Evolutionary conservation across 306 rosid genomes (phyloP), one percentile per base, ranked within the genome.

Genomic region (Trifolium repens): DNA sequence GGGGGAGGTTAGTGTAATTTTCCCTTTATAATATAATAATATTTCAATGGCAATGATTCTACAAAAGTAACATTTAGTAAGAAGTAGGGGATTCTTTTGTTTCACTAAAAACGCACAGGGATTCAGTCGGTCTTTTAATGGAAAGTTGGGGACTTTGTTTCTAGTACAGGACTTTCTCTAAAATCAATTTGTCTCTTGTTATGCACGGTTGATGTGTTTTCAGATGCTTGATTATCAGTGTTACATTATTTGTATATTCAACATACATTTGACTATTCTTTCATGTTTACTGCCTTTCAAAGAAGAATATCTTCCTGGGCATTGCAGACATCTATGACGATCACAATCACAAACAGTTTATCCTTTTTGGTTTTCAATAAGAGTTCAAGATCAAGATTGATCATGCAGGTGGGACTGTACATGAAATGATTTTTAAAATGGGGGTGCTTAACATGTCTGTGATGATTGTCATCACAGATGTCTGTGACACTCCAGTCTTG

Each of bases 371-470:
- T 64, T 86, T 83, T 92, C 82, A 79, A 68, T 83, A 77, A 81
- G 80, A 79, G 80, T 88, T 83, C 85, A 42, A 85, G 85, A 43
- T 81, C 89, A 70, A 76, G 86, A 53, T 86, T 72, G 86, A 61
- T 87, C 76, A 52, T 89, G 85, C 85, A 93, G 89, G 90, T 90
- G 94, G 96, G 91, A 67, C 81, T 63, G 80, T 82, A 78, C 73
- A 79, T 83, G 86, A 75, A 78, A 70, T 80, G 63, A 68, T 70
- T 76, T 82, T 85, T 83, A 79, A 72, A 85, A 83, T 73, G 82
- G 78, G 71, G 77, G 81, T 88, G 83, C 87, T 86, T 79, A 86
- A 81, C 80, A 69, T 72, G 84, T 89, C 90, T 88, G 86, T 88
- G 89, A 79, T 89, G 87, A 59, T 82, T 87, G 83, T 82, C 84